Conservation (phyloP, 495 filamentous ascomycete genomes). For the Umbilicaria muhlenbergii region DNA sequence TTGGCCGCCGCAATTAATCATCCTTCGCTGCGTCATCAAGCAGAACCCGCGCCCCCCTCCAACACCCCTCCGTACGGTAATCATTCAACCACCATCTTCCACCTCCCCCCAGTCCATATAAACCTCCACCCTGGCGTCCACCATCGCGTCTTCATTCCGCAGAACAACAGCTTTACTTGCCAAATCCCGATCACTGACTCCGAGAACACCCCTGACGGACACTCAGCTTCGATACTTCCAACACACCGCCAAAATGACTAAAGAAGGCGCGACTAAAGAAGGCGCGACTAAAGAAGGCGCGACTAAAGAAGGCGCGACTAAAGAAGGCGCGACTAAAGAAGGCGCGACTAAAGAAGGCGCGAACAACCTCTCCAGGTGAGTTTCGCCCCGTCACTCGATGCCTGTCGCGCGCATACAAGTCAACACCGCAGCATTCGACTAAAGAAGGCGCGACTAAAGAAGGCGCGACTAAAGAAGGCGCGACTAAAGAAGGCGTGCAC, state of each 20-base stretch:
- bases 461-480: too few relatives aligned
- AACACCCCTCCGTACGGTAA: not conserved
- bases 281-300: too few relatives aligned
- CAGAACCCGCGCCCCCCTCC: too few relatives aligned
- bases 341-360: too few relatives aligned
- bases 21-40: too few relatives aligned
- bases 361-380: slow-evolving; percentile 32
- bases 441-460: too few relatives aligned
- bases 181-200: slow-evolving; percentile 19
- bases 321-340: too few relatives aligned
- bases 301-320: too few relatives aligned
- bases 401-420: not conserved
- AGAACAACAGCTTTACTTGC: not conserved
- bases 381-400: slow-evolving; percentile 3
- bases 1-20: too few relatives aligned
- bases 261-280: too few relatives aligned
- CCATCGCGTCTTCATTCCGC: not conserved
- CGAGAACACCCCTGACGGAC: slow-evolving; percentile 18
- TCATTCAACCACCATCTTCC: slow-evolving; percentile 8
- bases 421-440: not conserved
- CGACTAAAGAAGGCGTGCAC: slow-evolving; percentile 25
- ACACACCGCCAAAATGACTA: not conserved
- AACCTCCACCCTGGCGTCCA: not conserved
- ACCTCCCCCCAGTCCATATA: slow-evolving; percentile 2
- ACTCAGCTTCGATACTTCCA: slow-evolving; percentile 28